Evolutionary conservation across 1,284 basidiomycete species (phyloP), one percentile per base, ranked within the genome.

Genomic region (Cerioporus squamosus): DNA sequence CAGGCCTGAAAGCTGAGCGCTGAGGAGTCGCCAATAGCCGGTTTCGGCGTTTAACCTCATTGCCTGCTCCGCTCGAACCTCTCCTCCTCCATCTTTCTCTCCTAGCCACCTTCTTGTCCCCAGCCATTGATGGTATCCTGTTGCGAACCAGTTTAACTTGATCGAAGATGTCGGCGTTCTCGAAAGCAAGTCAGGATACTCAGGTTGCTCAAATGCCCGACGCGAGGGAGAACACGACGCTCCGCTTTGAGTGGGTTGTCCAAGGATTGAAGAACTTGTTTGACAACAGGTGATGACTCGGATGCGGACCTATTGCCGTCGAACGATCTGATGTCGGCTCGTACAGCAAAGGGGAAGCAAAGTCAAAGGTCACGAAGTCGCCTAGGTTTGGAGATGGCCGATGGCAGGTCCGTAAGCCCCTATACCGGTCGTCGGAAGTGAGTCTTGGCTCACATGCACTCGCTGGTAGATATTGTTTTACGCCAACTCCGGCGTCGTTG

Each of bases 381-480:
- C 75, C 77, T 18, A 79, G 77, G 65, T 91, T 91, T 66, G 88
- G 87, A 20, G 81, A 77, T n/a, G 87, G 86, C 33, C 77, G 80
- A 52, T 91, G 89, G 89, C 88, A 90, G 77, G 87, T 86, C 60
- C 53, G 72, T 61, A n/a, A 14, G 8, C 5, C 7, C 5, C 40
- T 7, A 6, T 43, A 15, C n/a, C n/a, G 7, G 18, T 20, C 14
- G 38, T n/a, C n/a, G n/a, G n/a, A n/a, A 14, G 9, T 9, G 10
- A 6, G 12, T 55, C 62, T 18, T 44, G 31, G 39, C 17, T 49
- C 55, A 26, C 52, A 20, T 3, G 15, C 18, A 2, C 3, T 20
- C 67, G 57, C 67, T n/a, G n/a, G n/a, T n/a, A 93, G 84, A 85
- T 93, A 44, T 71, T 94, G 46, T 93, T 93, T 73, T 94, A 93